These are phyloP conservation scores for Ophiocordyceps robertsii DNA, from an alignment of 2,329 filamentous ascomycete genomes.

Conservation along the genomic window DNA sequence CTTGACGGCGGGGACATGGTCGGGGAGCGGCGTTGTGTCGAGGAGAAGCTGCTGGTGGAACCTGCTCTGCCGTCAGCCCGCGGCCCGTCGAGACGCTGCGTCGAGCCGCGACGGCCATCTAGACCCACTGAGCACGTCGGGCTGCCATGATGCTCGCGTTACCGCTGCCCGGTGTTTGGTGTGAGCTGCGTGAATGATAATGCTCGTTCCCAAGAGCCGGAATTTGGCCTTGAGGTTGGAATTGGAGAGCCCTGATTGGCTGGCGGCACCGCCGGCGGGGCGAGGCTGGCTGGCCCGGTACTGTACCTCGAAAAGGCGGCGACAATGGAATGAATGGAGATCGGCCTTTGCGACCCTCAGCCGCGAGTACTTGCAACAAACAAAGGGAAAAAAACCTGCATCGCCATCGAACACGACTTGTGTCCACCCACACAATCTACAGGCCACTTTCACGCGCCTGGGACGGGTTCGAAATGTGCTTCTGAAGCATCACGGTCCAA, in stretches of 20 bases:
- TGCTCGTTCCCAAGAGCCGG: background rate
- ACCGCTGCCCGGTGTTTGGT: conserved; percentile 9
- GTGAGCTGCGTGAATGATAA: background rate
- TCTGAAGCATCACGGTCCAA: too few species aligned
- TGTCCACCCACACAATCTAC: too few species aligned
- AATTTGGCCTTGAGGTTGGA: conserved; percentile 19
- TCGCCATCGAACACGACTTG: too few species aligned
- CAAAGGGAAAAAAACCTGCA: too few species aligned
- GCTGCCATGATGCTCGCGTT: conserved; percentile 23
- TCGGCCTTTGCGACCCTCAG: too few species aligned
- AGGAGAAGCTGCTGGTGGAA: conserved; percentile 90
- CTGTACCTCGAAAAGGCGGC: background rate
- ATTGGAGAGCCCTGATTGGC: conserved; percentile 25
- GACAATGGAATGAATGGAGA: too few species aligned
- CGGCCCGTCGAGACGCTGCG: background rate
- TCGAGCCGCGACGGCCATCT: background rate
- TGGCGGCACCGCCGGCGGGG: conserved; percentile 5
- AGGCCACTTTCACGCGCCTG: too few species aligned
- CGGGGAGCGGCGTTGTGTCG: conserved; percentile 91
- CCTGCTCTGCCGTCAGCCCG: conserved; percentile 33
- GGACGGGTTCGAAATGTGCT: too few species aligned
- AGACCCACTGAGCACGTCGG: conserved; percentile 28
- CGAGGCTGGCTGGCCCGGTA: conserved; percentile 14
- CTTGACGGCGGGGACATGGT: conserved; percentile 80
- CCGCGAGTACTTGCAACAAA: too few species aligned